Evolutionary conservation across 148 eudicot species (phyloP), one percentile per base, ranked within the genome.

Genomic region (Chenopodium album): DNA sequence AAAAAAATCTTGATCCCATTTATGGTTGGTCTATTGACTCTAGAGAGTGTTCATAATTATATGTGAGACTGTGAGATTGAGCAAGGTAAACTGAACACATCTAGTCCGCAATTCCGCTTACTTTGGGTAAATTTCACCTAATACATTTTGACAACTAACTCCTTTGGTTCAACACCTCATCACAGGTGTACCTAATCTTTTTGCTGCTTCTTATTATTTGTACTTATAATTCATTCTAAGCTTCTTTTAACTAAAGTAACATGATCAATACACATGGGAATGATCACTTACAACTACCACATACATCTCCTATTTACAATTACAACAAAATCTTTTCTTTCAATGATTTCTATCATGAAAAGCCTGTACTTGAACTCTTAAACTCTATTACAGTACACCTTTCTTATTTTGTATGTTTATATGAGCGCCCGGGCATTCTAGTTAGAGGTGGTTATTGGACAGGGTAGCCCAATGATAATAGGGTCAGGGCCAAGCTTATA

Each of bases 241-340:
- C 70, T 76, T 81, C 79, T 81, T 81, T 75, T 32, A 65, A 41
- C 74, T 32, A 48, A 74, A 71, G 75, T 71, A 44, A 20, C 68
- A 82, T 82, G 19, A 82, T 76, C 32, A 67, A 34, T 10, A 14
- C 79, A 76, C 79, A 76, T 69, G 84, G 75, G 16, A 62, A n/a
- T 60, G 54, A 31, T 71, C 28, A 19, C 9, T 74, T 19, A 74
- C 77, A 50, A 50, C 20, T 73, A 23, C 22, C 6, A 5, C 16
- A 3, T 50, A 37, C 2, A 7, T 16, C 6, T 71, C 8, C 74
- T 9, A 41, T 37, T 19, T 71, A 11, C 26, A 62, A 20, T 20
- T 41, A 41, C 44, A 41, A 7, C 44, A 41, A 59, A 59, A 8
- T 17, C 63, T 59, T 19, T 16, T 59, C 63, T 59, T 56, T 59